Conservation (phyloP, 257 asterid genomes). For the Paraleonurus japonicus region DNA sequence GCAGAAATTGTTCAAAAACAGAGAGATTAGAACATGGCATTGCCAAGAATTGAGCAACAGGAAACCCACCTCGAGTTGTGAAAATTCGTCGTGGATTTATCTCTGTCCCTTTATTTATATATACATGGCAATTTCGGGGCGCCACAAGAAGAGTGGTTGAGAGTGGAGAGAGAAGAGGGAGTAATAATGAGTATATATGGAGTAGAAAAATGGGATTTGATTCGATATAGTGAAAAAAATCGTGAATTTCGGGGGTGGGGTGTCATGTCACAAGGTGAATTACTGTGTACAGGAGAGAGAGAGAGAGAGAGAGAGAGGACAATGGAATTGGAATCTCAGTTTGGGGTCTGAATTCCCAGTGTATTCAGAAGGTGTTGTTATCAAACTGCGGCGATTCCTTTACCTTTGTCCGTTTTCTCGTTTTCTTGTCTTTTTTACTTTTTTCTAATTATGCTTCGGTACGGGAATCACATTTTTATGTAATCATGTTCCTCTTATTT, state of each 20-base stretch:
- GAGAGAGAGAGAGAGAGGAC: constrained; percentile 57
- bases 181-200: constrained; percentile 27
- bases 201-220: constrained; percentile 22
- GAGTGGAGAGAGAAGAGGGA: constrained; percentile 14
- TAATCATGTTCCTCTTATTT: too few relatives aligned
- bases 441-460: constrained; percentile 29
- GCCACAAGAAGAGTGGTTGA: constrained; percentile 27
- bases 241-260: constrained; percentile 50
- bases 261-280: constrained; percentile 56
- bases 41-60: background rate
- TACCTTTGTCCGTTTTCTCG: constrained; percentile 44
- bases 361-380: constrained; percentile 45
- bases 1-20: background rate
- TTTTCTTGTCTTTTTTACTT: constrained; percentile 26
- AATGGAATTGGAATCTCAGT: constrained; percentile 64
- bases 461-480: constrained; percentile 36
- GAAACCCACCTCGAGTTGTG: constrained; percentile 32
- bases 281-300: too few relatives aligned
- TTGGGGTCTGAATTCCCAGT: constrained; percentile 41
- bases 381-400: constrained; percentile 72
- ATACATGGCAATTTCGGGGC: constrained; percentile 26
- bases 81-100: background rate
- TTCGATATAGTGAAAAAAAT: constrained; percentile 21
- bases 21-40: background rate
- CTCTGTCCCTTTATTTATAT: background rate